Evolutionary conservation across 2,329 filamentous ascomycete species (phyloP).

Genomic region (Aspergillus amoenus): DNA sequence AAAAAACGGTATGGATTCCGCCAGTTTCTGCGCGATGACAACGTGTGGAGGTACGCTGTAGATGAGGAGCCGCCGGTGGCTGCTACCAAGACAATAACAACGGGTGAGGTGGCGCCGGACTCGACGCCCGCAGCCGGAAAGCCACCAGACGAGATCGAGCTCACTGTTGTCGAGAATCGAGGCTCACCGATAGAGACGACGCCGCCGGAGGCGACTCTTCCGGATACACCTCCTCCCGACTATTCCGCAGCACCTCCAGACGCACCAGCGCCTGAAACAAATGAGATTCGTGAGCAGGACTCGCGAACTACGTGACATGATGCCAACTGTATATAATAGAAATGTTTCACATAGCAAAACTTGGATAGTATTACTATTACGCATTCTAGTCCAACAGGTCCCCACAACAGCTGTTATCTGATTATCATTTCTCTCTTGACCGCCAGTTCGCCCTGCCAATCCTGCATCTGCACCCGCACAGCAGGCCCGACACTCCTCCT

Average conservation of each 20-base stretch:
- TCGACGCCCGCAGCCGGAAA: constrained; percentile 4
- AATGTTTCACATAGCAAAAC: constrained; percentile 2
- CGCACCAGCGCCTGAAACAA: background rate
- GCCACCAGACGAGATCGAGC: constrained; percentile 16
- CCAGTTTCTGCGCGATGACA: constrained; percentile 29
- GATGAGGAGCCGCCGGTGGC: constrained; percentile 27
- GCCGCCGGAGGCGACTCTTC: background rate
- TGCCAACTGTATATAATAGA: constrained; percentile 5
- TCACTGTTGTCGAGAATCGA: constrained; percentile 11
- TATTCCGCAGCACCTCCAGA: background rate
- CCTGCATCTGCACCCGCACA: background rate
- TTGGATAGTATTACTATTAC: background rate
- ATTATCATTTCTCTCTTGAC: background rate
- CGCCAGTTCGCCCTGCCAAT: background rate
- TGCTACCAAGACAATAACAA: background rate
- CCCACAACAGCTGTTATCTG: background rate
- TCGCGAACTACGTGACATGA: constrained; percentile 21
- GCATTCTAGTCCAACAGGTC: background rate
- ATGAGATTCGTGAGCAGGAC: constrained; percentile 2
- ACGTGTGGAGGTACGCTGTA: constrained; percentile 32
- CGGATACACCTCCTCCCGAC: background rate
- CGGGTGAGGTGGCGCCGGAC: background rate
- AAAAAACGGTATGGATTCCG: constrained; percentile 35
- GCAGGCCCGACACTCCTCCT: background rate
- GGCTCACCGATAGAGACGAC: background rate